A percentile compares a stretch with the other conserved stretches of the same genome.
phyloP scores from a whole-genome alignment of 2,329 filamentous ascomycete genomes.

The Xylaria polymorpha region DNA sequence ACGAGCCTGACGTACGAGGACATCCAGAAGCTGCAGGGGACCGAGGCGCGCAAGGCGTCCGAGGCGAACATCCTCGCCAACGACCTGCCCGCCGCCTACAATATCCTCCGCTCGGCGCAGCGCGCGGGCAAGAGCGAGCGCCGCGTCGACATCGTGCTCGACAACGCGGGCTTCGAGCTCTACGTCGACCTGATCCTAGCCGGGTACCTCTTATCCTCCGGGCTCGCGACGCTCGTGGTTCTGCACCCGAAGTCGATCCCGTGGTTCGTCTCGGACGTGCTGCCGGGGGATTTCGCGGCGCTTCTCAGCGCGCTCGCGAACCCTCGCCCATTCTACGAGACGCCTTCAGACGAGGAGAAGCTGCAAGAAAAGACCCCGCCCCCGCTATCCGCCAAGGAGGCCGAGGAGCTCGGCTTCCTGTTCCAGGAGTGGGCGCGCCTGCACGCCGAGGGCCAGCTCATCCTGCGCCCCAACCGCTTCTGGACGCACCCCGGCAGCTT shows the following conservation, averaged over 20 bases:
- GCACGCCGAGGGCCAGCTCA: slow-evolving; percentile 85
- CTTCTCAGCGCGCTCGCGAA: slow-evolving; percentile 83
- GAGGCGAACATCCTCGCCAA: slow-evolving; percentile 95
- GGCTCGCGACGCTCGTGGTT: slow-evolving; percentile 86
- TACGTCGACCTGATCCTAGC: slow-evolving; percentile 95
- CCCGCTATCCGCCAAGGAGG: slow-evolving; percentile 75
- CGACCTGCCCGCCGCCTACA: slow-evolving; percentile 80
- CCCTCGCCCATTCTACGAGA: slow-evolving; percentile 82
- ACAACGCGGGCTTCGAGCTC: slow-evolving; percentile 97
- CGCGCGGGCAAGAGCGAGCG: slow-evolving; percentile 73
- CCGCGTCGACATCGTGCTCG: slow-evolving; percentile 91
- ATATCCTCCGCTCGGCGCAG: slow-evolving; percentile 72
- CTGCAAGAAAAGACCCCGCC: slow-evolving; percentile 66
- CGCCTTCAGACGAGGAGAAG: slow-evolving; percentile 74
- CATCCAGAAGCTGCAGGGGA: slow-evolving; percentile 94
- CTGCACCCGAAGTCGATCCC: slow-evolving; percentile 95
- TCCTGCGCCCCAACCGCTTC: slow-evolving; percentile 85
- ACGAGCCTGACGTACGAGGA: slow-evolving; percentile 94
- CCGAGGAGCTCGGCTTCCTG: slow-evolving; percentile 75
- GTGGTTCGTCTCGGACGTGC: slow-evolving; percentile 97
- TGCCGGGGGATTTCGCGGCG: slow-evolving; percentile 86
- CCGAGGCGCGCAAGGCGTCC: slow-evolving; percentile 83
- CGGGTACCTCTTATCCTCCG: slow-evolving; percentile 86
- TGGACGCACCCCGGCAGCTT: slow-evolving; percentile 91
- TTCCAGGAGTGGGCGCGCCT: slow-evolving; percentile 84